Base-by-base conservation (phyloP, 2,329 filamentous ascomycete species). In the Fusarium oxysporum region DNA sequence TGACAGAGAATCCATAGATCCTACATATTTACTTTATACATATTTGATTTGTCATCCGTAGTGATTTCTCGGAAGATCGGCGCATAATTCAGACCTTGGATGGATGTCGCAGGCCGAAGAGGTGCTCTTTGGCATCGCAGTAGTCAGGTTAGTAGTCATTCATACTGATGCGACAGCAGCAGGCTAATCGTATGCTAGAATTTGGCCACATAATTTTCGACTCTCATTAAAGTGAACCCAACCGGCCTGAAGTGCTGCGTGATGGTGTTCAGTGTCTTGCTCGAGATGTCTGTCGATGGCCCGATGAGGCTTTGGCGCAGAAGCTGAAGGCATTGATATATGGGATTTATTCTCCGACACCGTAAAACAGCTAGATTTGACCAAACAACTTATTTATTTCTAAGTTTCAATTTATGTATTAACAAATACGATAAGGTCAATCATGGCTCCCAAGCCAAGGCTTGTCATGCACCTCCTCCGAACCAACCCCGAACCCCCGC, bases 401-500 rank as follows among this genome's bases (percentile, higher is more conserved):
- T 13, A 8, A 8, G 8, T 11, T 16, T 12, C 2, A 1, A 28
- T 16, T 6, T 2, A 6, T 16, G 13, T 11, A 30, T 28, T 2
- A 14, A 21, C 7, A 37, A 12, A 6, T 16, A 12, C 7, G 7
- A 28, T 16, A 13, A 44, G 9, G 14, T 51, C 12, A 21, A 64
- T n/a, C 33, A 25, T 12, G 17, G 8, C 28, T 38, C 11, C 40
- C 19, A 21, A 56, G 32, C 10, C 45, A 23, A 43, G 40, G 35
- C 28, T 51, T 45, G 28, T 51, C 11, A 45, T 54, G 40, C 51
- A 48, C 51, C 17, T 51, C 38, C 57, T 71, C 71, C 71, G 67
- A 73, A 23, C 23, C 53, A 73, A 63, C 41, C 37, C 71, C 71
- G 71, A 69, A 66, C 71, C 69, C 69, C 70, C 70, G 70, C 70